Evolutionary conservation across 225 moss, liverwort and hornwort species (phyloP).

Genomic region (Takakia lepidozioides): DNA sequence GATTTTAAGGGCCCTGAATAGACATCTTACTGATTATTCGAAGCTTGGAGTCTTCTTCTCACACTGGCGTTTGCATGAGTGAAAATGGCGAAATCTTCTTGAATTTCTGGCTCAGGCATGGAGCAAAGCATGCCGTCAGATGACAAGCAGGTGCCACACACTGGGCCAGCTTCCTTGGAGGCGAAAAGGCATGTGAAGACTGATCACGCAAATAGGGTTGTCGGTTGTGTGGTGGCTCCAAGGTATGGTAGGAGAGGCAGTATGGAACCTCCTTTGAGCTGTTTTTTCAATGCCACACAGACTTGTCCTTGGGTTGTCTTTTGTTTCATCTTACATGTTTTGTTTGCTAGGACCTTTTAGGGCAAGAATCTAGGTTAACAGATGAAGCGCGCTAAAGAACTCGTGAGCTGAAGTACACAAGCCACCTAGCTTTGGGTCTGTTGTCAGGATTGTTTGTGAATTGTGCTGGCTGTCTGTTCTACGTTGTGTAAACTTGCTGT

Average conservation of each 20-base stretch:
- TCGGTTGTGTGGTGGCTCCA: background rate
- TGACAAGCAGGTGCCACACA: conserved; percentile 28
- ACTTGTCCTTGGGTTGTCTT: too few species aligned
- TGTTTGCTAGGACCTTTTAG: background rate
- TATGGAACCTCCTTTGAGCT: too few species aligned
- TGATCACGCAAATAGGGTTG: conserved; percentile 21
- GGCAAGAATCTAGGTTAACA: background rate
- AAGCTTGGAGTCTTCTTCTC: too few species aligned
- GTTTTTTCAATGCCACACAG: background rate
- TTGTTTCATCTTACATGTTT: background rate
- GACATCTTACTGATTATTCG: too few species aligned
- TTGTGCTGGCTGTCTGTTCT: too few species aligned
- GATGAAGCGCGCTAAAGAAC: too few species aligned
- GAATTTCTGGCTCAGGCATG: conserved; percentile 14
- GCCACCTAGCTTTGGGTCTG: too few species aligned
- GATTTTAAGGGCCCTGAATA: too few species aligned
- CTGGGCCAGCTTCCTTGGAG: background rate
- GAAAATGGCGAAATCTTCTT: conserved; percentile 13
- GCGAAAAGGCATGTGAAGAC: conserved; percentile 20
- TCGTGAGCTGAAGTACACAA: background rate
- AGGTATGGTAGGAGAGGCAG: too few species aligned
- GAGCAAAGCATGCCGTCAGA: conserved; percentile 44
- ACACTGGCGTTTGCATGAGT: conserved; percentile 6
- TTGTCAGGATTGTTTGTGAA: too few species aligned
- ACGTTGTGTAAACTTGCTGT: background rate